Percentiles rank a stretch among this genome's conserved stretches.
Conservation (phyloP, 345 rosid genomes). For the Salix viminalis region DNA sequence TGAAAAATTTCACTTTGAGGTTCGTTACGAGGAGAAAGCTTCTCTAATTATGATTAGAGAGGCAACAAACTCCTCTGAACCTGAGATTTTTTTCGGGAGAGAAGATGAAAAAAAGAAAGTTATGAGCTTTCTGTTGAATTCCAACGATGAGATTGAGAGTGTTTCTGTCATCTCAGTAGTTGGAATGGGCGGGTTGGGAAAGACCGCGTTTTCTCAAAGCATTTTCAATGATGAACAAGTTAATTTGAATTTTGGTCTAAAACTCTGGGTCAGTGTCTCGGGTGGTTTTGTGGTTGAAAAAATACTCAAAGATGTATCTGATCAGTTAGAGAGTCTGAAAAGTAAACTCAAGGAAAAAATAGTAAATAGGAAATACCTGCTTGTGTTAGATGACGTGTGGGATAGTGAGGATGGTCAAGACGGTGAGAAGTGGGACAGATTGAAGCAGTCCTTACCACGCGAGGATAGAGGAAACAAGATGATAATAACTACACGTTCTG, state of each 20-base stretch:
- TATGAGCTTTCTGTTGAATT: background rate
- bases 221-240: constrained; percentile 16
- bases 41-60: background rate
- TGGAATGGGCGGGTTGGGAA: constrained; percentile 27
- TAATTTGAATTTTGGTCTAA: constrained; percentile 3
- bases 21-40: background rate
- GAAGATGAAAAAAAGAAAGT: constrained; percentile 9
- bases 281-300: background rate
- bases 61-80: background rate
- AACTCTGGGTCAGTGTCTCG: background rate
- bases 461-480: constrained; percentile 18
- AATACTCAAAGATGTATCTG: constrained; percentile 3
- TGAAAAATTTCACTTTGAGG: background rate
- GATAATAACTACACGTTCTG: constrained; percentile 16
- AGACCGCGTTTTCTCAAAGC: constrained; percentile 19
- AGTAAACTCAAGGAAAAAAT: background rate
- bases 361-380: constrained; percentile 9
- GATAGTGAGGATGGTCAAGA: background rate
- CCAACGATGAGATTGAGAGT: background rate
- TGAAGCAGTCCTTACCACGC: constrained; percentile 5
- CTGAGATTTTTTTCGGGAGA: constrained; percentile 11
- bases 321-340: constrained; percentile 8
- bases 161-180: constrained; percentile 20
- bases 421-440: constrained; percentile 2
- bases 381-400: constrained; percentile 27